Evolutionary conservation across 2,329 filamentous ascomycete species (phyloP), one percentile per base, ranked within the genome.

Genomic region (Colletotrichum sp.): DNA sequence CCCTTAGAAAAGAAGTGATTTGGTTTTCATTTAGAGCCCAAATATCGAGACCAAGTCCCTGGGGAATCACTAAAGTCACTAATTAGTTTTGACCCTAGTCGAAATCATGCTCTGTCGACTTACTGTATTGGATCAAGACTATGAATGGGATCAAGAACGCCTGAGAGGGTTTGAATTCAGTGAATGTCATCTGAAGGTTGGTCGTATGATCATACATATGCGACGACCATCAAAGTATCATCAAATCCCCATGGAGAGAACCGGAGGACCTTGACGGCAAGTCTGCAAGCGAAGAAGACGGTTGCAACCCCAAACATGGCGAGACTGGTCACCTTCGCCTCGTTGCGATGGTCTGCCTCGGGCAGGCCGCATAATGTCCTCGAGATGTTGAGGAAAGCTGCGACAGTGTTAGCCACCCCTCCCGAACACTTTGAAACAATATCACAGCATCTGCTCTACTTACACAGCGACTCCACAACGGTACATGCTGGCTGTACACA

Each of bases 31-130:
- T 62, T 9, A 73, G 51, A 15, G 85, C 87, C 88, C 88, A 90
- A 13, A 89, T 83, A 61, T 90, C 88, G 15, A 79, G 83, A 4
- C 88, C 87, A 6, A 89, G 79, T 1, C 88, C 88, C 59, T 86
- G 81, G 21, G 80, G 66, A 5, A 65, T 65, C 59, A 66, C 70
- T 70, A 4, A 6, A 13, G 18, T 6, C 7, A 21, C 5, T 4
- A 11, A 3, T 54, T 8, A 69, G 24, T 24, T 6, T 4, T 34
- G 15, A 6, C 3, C 24, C 4, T 31, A 6, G 3, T 11, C 13
- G 6, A 12, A 18, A 8, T 15, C n/a, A 0, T 27, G 33, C 5
- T n/a, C 3, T 15, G 11, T 13, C 4, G 12, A 27, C 69, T 57
- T 33, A 68, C 55, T 63, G 24, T 36, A 47, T 34, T 72, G 64